Percentiles rank a stretch among this genome's conserved stretches.
Conservation (phyloP, 345 rosid species). For the Schrenkiella parvula region DNA sequence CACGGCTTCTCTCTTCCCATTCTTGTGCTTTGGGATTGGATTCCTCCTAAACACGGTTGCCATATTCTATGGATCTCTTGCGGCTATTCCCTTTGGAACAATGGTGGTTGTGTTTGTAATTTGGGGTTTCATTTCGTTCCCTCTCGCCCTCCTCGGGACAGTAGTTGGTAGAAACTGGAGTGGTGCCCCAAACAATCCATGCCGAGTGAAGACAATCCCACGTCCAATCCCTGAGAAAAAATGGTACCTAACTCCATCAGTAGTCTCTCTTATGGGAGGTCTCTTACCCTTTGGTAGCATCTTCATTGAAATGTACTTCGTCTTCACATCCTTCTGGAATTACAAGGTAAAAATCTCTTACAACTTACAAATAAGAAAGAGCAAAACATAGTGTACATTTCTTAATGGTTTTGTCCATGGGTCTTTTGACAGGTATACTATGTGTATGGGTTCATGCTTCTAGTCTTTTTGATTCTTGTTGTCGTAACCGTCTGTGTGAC, state of each 20-base stretch:
- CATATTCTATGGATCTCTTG: conserved; percentile 89
- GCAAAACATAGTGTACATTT: neutral
- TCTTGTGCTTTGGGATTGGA: conserved; percentile 92
- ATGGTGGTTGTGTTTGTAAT: conserved; percentile 90
- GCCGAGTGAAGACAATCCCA: conserved; percentile 96
- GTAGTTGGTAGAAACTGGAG: conserved; percentile 95
- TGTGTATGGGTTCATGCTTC: conserved; percentile 89
- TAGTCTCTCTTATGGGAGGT: conserved; percentile 93
- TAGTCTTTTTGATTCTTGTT: conserved; percentile 80
- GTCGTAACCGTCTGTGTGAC: conserved; percentile 93
- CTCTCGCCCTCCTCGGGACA: conserved; percentile 93
- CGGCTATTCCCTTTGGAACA: conserved; percentile 96
- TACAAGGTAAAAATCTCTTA: conserved; percentile 64
- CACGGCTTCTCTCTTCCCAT: conserved; percentile 92
- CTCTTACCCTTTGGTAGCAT: conserved; percentile 95
- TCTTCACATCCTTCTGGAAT: conserved; percentile 96
- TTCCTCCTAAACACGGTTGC: conserved; percentile 82
- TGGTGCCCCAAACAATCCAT: conserved; percentile 95
- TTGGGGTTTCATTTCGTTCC: conserved; percentile 97
- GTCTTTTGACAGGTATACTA: conserved; percentile 75
- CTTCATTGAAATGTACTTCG: conserved; percentile 93
- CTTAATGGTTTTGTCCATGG: neutral
- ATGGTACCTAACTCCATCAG: conserved; percentile 92
- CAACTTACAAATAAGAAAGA: neutral
- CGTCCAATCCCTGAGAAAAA: conserved; percentile 97